A percentile compares a stretch with the other conserved stretches of the same genome.
Evolutionary conservation across 768 basidiomycete species (phyloP).

Genomic region (Macrolepiota fuliginosa): DNA sequence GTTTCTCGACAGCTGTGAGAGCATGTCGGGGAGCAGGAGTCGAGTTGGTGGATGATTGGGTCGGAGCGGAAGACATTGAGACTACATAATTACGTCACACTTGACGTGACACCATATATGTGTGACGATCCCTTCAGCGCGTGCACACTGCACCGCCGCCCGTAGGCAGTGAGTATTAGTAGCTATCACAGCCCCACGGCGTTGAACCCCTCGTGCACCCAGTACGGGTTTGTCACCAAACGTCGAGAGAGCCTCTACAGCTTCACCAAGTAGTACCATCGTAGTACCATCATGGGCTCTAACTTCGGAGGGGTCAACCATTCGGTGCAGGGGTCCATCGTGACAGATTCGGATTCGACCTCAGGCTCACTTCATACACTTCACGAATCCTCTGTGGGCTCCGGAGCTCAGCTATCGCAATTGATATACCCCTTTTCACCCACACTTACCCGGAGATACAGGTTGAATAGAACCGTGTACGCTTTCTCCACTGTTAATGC

Average conservation of each 20-base stretch:
- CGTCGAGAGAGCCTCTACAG: too few species aligned
- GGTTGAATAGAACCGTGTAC: not conserved
- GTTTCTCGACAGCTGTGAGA: constrained; percentile 50
- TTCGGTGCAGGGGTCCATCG: not conserved
- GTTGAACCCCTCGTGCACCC: too few species aligned
- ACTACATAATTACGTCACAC: not conserved
- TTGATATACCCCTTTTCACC: not conserved
- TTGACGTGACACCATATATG: not conserved
- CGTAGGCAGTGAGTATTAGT: too few species aligned
- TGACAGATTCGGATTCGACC: not conserved
- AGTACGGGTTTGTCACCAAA: too few species aligned
- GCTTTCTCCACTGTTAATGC: not conserved
- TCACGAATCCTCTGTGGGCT: not conserved
- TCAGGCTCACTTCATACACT: not conserved
- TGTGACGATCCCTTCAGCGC: too few species aligned
- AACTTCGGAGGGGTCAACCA: not conserved
- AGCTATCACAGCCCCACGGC: too few species aligned
- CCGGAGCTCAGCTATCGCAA: not conserved
- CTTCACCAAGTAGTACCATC: too few species aligned
- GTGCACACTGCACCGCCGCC: too few species aligned
- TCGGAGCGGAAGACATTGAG: constrained; percentile 6
- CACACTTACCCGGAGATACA: not conserved
- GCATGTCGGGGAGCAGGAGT: constrained; percentile 43
- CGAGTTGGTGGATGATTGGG: constrained; percentile 4
- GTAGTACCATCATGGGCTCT: not conserved